A percentile compares a stretch with the other conserved stretches of the same genome.
phyloP scores from a whole-genome alignment of 805 yeast genomes.

The Sugiyamaella chiloensis region DNA sequence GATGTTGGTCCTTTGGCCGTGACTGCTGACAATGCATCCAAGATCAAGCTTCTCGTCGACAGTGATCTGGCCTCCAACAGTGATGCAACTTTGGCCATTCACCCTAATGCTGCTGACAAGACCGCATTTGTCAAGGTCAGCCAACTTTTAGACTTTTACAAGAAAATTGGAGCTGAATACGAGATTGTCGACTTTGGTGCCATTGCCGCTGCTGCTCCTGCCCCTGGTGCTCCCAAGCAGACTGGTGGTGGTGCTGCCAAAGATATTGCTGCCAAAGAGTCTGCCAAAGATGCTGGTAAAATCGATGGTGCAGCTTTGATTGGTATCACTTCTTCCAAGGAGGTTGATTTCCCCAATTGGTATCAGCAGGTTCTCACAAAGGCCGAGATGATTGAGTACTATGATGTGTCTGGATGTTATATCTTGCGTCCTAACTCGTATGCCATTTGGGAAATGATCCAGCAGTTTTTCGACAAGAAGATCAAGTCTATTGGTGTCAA shows the following conservation, averaged over 20 bases:
- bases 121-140: conserved; percentile 39
- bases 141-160: conserved; percentile 40
- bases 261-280: conserved; percentile 33
- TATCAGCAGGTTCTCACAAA: conserved; percentile 93
- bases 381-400: conserved; percentile 98
- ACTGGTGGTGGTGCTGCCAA: conserved; percentile 41
- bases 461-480: conserved; percentile 72
- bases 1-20: conserved; percentile 29
- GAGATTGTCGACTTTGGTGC: conserved; percentile 33
- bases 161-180: conserved; percentile 44
- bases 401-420: conserved; percentile 98
- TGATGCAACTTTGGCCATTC: conserved; percentile 30
- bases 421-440: conserved; percentile 95
- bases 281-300: conserved; percentile 41
- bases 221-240: conserved; percentile 33
- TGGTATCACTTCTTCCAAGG: conserved; percentile 94
- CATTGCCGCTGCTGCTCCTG: conserved; percentile 36
- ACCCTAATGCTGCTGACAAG: conserved; percentile 31
- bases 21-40: conserved; percentile 47
- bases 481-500: conserved; percentile 89
- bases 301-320: conserved; percentile 84
- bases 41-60: conserved; percentile 60
- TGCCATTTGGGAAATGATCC: conserved; percentile 91
- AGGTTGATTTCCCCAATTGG: conserved; percentile 93
- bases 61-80: conserved; percentile 34